Percentiles rank a stretch among this genome's conserved stretches.
phyloP scores from a whole-genome alignment of 23 red algal species.

The Chondrus crispus region DNA sequence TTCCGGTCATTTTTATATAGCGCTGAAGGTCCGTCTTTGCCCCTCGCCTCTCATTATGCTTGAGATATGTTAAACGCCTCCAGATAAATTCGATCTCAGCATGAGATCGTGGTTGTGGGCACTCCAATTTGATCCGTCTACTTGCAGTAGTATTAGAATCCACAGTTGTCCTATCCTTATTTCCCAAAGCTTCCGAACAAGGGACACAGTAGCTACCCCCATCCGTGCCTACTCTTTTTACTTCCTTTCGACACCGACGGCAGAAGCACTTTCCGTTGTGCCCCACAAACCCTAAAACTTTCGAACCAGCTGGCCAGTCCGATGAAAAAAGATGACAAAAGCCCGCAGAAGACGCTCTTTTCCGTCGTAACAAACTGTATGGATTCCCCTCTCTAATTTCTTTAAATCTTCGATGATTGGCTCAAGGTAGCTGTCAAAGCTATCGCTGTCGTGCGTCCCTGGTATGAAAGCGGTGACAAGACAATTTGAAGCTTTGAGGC shows the following conservation, averaged over 20 bases:
- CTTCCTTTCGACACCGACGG: neutral
- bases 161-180: no score
- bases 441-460: neutral
- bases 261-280: neutral
- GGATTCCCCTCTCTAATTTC: neutral
- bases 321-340: neutral
- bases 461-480: neutral
- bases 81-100: neutral
- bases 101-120: neutral
- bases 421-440: neutral
- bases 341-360: neutral
- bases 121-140: neutral
- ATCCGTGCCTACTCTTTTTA: neutral
- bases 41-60: no score
- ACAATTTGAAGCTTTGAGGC: neutral
- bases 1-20: neutral
- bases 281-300: neutral
- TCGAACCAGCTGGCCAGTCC: neutral
- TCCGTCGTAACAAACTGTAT: neutral
- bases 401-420: neutral
- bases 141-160: no score
- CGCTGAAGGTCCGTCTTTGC: neutral
- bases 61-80: neutral
- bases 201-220: no score
- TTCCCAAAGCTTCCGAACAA: no score